Conservation (phyloP, 495 filamentous ascomycete genomes). For the Aspergillus ostianus region DNA sequence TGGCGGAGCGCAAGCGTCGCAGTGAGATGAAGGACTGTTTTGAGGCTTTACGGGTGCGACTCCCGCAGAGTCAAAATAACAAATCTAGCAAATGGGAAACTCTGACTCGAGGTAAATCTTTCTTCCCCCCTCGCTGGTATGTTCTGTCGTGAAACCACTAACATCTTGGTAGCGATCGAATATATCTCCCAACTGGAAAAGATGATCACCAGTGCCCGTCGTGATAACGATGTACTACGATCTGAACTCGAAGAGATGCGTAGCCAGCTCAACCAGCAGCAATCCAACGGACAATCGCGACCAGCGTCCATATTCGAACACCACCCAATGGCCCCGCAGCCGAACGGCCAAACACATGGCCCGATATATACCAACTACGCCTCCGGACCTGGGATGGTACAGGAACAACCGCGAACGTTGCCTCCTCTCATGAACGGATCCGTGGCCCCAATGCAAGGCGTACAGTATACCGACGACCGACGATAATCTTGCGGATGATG, state of each 20-base stretch:
- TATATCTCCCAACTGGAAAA: conserved; percentile 43
- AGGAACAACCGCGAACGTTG: conserved; percentile 51
- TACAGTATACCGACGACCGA: conserved; percentile 55
- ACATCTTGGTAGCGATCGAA: conserved; percentile 36
- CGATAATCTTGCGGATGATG: conserved; percentile 24
- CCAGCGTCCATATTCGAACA: conserved; percentile 40
- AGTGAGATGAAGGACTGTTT: conserved; percentile 99
- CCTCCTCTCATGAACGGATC: conserved; percentile 52
- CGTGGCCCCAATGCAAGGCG: conserved; percentile 55
- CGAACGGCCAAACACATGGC: conserved; percentile 37
- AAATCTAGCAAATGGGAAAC: conserved; percentile 99
- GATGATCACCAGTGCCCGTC: conserved; percentile 26
- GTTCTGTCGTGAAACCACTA: conserved; percentile 5
- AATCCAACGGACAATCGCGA: conserved; percentile 47
- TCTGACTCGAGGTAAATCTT: conserved; percentile 78
- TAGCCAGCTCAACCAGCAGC: conserved; percentile 48
- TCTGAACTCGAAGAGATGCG: conserved; percentile 50
- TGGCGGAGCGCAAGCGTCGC: conserved; percentile 91
- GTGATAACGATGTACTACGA: conserved; percentile 52
- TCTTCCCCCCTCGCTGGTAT: background rate
- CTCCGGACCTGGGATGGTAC: conserved; percentile 29
- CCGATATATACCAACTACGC: conserved; percentile 36
- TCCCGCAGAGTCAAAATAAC: conserved; percentile 82
- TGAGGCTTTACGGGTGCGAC: conserved; percentile 75
- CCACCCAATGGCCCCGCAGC: conserved; percentile 37